A percentile compares a stretch with the other conserved stretches of the same genome.
phyloP scores from a whole-genome alignment of 805 yeast genomes.

The Ogataea pini region DNA sequence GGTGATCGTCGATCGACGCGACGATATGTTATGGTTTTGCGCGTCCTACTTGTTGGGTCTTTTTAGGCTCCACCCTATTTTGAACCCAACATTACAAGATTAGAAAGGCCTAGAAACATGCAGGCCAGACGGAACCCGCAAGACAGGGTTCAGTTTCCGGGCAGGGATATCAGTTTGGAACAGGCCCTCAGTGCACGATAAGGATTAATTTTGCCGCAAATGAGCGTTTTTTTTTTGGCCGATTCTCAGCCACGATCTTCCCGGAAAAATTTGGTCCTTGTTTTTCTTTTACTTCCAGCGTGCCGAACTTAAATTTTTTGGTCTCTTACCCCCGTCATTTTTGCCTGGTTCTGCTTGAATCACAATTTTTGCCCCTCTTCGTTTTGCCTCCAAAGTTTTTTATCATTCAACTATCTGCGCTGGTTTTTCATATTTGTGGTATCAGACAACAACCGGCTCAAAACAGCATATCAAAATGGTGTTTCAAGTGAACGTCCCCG shows the following conservation, averaged over 20 bases:
- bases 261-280: not conserved
- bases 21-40: not conserved
- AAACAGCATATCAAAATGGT: conserved; percentile 23
- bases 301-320: not conserved
- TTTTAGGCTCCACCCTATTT: not conserved
- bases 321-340: not conserved
- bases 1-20: not conserved
- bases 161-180: too few relatives aligned
- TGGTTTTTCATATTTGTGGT: not conserved
- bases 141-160: too few relatives aligned
- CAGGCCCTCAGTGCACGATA: too few relatives aligned
- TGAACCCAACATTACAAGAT: not conserved
- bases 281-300: not conserved
- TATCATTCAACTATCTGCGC: not conserved
- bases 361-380: not conserved
- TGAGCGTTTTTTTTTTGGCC: too few relatives aligned
- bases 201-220: too few relatives aligned
- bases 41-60: not conserved
- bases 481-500: conserved; percentile 51
- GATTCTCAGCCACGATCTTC: too few relatives aligned
- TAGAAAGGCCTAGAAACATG: not conserved
- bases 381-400: not conserved
- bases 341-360: conserved; percentile 6
- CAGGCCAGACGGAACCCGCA: not conserved
- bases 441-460: not conserved